These are phyloP conservation scores for Rhizophagus sp. DNA, from an alignment of 192 early-diverging fungal genomes.

Conservation along the genomic window DNA sequence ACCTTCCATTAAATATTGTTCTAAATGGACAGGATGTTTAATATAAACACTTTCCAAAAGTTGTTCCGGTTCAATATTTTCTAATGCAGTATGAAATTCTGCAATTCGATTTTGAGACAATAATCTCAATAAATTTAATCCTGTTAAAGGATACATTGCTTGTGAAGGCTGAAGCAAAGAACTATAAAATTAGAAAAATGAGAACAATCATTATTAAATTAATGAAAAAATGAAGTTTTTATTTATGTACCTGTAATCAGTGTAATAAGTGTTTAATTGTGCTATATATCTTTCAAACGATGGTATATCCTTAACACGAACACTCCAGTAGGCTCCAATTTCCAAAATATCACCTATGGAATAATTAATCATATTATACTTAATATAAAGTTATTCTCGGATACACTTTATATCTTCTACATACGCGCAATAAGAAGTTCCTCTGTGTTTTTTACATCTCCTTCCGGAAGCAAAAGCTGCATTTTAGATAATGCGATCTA, in stretches of 20 bases:
- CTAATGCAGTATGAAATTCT: slow-evolving; percentile 98
- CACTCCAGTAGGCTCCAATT: slow-evolving; percentile 85
- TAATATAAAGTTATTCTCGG: background rate
- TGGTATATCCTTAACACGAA: slow-evolving; percentile 83
- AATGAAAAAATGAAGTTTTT: background rate
- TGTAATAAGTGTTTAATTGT: slow-evolving; percentile 89
- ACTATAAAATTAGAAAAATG: slow-evolving; percentile 11
- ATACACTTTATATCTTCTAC: slow-evolving; percentile 16
- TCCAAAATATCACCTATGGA: slow-evolving; percentile 81
- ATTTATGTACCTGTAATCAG: slow-evolving; percentile 65
- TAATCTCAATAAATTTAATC: slow-evolving; percentile 90
- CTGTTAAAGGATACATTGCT: slow-evolving; percentile 86
- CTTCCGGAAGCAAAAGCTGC: slow-evolving; percentile 46
- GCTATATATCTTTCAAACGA: slow-evolving; percentile 95
- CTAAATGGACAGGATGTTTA: slow-evolving; percentile 89
- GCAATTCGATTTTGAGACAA: slow-evolving; percentile 92
- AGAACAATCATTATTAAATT: background rate
- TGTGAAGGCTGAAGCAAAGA: slow-evolving; percentile 68
- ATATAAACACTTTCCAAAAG: slow-evolving; percentile 81
- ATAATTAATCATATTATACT: background rate
- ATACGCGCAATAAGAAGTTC: slow-evolving; percentile 59
- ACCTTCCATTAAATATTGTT: slow-evolving; percentile 98
- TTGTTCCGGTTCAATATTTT: slow-evolving; percentile 83
- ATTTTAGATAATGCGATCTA: slow-evolving; percentile 57
- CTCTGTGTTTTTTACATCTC: slow-evolving; percentile 39